These are phyloP conservation scores for Lodderomyces beijingensis DNA, from an alignment of 1,139 yeast genomes.

Conservation along the genomic window DNA sequence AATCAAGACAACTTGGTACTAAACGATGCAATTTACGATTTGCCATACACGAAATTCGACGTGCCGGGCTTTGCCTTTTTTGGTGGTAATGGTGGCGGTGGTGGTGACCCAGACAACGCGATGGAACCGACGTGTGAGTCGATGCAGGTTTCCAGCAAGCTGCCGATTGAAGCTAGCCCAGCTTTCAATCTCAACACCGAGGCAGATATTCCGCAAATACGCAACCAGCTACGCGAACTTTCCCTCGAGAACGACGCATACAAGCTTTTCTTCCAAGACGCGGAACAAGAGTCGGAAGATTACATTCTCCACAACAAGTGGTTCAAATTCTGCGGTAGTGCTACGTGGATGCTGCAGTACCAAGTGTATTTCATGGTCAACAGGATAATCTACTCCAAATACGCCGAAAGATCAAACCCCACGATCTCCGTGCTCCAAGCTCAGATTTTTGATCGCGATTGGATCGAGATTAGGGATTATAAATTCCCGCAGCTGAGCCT, in stretches of 20 bases:
- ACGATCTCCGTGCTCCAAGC: slow-evolving; percentile 22
- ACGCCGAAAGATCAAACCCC: slow-evolving; percentile 20
- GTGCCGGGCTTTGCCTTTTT: neutral
- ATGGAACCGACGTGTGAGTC: no score
- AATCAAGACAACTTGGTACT: no score
- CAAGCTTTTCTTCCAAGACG: slow-evolving; percentile 12
- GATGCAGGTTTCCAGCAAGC: no score
- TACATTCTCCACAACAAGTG: slow-evolving; percentile 19
- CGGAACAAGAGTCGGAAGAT: slow-evolving; percentile 11
- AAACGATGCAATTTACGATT: neutral
- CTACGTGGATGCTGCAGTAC: slow-evolving; percentile 31
- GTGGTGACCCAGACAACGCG: no score
- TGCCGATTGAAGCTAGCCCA: slow-evolving; percentile 5
- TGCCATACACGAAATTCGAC: neutral
- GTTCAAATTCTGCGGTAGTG: slow-evolving; percentile 30
- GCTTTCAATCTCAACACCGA: slow-evolving; percentile 8
- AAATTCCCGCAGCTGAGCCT: slow-evolving; percentile 19
- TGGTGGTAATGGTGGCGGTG: no score
- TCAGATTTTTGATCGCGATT: slow-evolving; percentile 24
- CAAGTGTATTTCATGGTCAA: slow-evolving; percentile 31
- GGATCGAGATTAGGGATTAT: slow-evolving; percentile 23
- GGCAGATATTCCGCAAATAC: slow-evolving; percentile 8
- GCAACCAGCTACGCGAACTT: slow-evolving; percentile 9
- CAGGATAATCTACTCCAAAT: slow-evolving; percentile 23
- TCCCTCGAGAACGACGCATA: slow-evolving; percentile 4